Evolutionary conservation across 169 alveolate genomes (phyloP).

Genomic region (Eimeria acervulina): DNA sequence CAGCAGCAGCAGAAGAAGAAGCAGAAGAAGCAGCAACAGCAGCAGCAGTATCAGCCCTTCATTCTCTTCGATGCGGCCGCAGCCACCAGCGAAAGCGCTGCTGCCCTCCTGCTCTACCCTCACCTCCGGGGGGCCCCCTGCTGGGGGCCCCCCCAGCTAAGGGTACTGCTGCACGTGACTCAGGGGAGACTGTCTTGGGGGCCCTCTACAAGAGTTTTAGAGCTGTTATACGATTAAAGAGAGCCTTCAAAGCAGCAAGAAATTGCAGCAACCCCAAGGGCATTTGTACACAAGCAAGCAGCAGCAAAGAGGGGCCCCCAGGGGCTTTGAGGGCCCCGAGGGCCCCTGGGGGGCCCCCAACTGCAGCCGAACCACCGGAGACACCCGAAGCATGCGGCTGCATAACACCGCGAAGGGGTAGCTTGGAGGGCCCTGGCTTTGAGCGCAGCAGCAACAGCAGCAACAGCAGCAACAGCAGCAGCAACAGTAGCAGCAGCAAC

Average conservation of each 20-base stretch:
- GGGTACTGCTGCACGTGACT: background rate
- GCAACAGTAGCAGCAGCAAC: background rate
- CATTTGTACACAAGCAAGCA: too few species aligned
- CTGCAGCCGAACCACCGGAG: background rate
- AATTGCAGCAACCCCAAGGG: background rate
- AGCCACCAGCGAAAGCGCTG: background rate
- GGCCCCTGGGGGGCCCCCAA: background rate
- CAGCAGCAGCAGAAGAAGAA: too few species aligned
- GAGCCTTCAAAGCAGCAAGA: background rate
- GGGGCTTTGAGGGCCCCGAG: background rate
- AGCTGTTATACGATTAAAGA: background rate
- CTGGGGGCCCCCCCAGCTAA: background rate
- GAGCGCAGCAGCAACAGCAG: too few species aligned
- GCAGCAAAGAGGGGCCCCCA: background rate
- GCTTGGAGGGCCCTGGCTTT: background rate
- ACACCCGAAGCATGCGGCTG: background rate
- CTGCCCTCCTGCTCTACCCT: background rate
- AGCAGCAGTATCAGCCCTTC: background rate
- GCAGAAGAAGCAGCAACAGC: too few species aligned
- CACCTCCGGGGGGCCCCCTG: too few species aligned
- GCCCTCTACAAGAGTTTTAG: background rate
- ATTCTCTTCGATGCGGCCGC: background rate
- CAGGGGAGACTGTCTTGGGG: background rate
- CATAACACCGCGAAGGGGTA: background rate
- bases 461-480: conserved; percentile 3